Percentiles rank a stretch among this genome's conserved stretches.
Conservation (phyloP, 345 rosid genomes). For the Cardiospermum halicacabum region DNA sequence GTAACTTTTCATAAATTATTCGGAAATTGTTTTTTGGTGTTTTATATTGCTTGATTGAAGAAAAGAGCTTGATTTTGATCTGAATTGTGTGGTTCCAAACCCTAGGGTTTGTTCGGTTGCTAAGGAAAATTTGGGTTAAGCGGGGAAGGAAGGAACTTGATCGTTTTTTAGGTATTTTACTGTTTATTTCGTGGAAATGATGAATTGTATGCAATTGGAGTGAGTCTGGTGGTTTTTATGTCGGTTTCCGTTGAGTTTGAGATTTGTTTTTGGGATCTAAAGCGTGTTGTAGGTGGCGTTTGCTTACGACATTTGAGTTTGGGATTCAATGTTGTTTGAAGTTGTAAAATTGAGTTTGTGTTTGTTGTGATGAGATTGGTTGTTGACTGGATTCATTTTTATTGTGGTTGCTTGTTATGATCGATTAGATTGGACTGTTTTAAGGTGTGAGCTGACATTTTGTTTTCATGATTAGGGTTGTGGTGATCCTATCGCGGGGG, state of each 20-base stretch:
- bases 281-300: constrained; percentile 18
- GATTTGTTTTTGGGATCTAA: constrained; percentile 8
- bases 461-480: constrained; percentile 9
- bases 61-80: constrained; percentile 3
- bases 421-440: neutral
- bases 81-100: constrained; percentile 27
- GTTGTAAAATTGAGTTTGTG: constrained; percentile 1
- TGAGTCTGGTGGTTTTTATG: constrained; percentile 14
- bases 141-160: neutral
- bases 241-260: constrained; percentile 4
- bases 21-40: neutral
- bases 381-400: too few relatives aligned
- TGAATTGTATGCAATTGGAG: constrained; percentile 6
- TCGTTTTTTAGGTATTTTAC: neutral
- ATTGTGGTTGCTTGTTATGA: neutral
- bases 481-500: constrained; percentile 6
- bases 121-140: constrained; percentile 17
- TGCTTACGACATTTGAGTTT: constrained; percentile 9
- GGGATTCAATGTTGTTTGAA: constrained; percentile 7
- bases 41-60: neutral
- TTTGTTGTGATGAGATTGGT: neutral
- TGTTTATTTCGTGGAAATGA: constrained; percentile 4
- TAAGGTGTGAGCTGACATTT: constrained; percentile 7
- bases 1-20: constrained; percentile 21
- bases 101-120: constrained; percentile 33